Evolutionary conservation across 2,329 filamentous ascomycete species (phyloP).

Genomic region (Neofusicoccum umdonicola): DNA sequence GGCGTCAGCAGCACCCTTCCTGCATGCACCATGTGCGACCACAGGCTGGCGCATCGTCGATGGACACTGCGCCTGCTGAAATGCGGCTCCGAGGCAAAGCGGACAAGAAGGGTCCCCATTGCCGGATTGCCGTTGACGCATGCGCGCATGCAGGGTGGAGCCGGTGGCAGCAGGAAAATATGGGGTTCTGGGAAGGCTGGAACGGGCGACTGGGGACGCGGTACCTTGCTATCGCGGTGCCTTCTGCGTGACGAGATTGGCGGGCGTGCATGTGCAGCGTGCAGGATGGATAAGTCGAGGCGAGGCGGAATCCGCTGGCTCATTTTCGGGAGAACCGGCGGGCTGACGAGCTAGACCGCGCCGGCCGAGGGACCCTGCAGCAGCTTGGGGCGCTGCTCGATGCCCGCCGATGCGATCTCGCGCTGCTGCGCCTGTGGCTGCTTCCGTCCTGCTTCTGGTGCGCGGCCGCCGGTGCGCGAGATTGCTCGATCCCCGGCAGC

Average conservation of each 20-base stretch:
- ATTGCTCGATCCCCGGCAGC: background rate
- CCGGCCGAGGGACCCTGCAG: constrained; percentile 3
- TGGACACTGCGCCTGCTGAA: background rate
- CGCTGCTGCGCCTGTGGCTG: background rate
- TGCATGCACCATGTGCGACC: background rate
- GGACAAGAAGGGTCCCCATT: background rate
- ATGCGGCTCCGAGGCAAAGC: background rate
- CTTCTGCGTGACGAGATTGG: constrained; percentile 7
- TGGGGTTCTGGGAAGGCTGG: background rate
- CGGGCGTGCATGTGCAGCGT: constrained; percentile 10
- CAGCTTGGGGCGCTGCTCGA: background rate
- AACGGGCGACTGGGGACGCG: background rate
- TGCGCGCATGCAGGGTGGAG: background rate
- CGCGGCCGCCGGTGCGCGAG: background rate
- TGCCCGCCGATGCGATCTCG: constrained; percentile 13
- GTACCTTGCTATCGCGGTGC: background rate
- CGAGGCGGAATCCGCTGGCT: constrained; percentile 7
- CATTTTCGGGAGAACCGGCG: background rate
- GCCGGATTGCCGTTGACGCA: background rate
- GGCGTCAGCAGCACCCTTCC: background rate
- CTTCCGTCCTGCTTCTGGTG: background rate
- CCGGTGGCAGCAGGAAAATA: background rate
- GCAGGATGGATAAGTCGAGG: constrained; percentile 11
- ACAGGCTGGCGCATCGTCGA: background rate
- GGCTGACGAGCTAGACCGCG: constrained; percentile 2